These are phyloP conservation scores for Microthlaspi erraticum DNA, from an alignment of 345 rosid genomes.

Conservation along the genomic window DNA sequence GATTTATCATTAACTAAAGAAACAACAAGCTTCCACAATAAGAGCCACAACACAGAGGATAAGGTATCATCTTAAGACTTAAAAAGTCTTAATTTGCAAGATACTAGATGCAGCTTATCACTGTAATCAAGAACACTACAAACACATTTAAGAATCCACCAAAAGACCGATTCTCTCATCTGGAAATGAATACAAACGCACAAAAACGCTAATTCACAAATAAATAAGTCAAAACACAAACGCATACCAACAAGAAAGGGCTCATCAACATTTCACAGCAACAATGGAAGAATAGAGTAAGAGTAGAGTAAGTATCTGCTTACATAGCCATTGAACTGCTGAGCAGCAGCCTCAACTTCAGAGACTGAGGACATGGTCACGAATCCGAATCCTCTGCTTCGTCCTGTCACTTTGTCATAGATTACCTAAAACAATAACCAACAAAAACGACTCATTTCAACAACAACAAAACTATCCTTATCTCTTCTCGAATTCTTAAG, in stretches of 20 bases:
- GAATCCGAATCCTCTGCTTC: slow-evolving; percentile 98
- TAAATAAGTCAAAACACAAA: neutral
- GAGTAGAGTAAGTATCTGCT: slow-evolving; percentile 40
- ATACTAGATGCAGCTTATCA: neutral
- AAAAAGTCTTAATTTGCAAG: neutral
- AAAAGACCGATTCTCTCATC: neutral
- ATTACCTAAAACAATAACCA: slow-evolving; percentile 66
- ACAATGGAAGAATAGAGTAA: neutral
- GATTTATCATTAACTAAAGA: neutral
- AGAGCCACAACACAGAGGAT: slow-evolving; percentile 8
- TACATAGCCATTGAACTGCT: slow-evolving; percentile 93
- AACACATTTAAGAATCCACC: neutral
- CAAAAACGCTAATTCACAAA: neutral
- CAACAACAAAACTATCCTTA: neutral
- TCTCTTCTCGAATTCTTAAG: neutral
- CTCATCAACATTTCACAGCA: neutral
- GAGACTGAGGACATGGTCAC: slow-evolving; percentile 83
- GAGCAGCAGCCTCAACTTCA: slow-evolving; percentile 81
- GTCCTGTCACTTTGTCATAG: slow-evolving; percentile 88
- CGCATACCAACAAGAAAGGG: neutral
- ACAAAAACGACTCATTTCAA: neutral
- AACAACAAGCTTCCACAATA: slow-evolving; percentile 13
- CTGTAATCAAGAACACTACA: neutral
- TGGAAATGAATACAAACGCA: slow-evolving; percentile 7
- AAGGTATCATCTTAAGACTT: neutral